phyloP scores from a whole-genome alignment of 2,329 filamentous ascomycete species.

The Sporothrix dimorphospora region DNA sequence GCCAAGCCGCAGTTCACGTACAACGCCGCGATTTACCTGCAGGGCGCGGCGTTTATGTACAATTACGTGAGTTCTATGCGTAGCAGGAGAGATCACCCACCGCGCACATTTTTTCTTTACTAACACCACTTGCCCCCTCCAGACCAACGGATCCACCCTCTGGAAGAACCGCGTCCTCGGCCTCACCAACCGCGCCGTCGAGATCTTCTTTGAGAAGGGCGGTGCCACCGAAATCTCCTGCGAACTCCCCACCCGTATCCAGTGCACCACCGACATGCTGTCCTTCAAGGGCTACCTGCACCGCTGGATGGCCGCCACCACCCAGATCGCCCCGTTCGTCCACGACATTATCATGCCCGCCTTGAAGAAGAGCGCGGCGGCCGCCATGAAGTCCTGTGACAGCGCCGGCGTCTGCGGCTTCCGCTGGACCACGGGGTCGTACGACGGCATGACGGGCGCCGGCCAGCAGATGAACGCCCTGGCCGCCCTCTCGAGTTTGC shows the following conservation, averaged over 20 bases:
- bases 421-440: constrained; percentile 56
- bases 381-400: constrained; percentile 63
- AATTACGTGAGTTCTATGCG: constrained; percentile 44
- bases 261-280: constrained; percentile 72
- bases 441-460: constrained; percentile 50
- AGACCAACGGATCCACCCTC: constrained; percentile 53
- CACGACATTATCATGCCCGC: constrained; percentile 58
- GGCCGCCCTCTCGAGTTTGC: constrained; percentile 51
- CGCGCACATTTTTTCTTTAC: background rate
- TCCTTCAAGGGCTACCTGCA: constrained; percentile 73
- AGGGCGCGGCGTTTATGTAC: constrained; percentile 36
- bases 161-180: constrained; percentile 62
- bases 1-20: constrained; percentile 37
- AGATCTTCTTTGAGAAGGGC: constrained; percentile 59
- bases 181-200: constrained; percentile 54
- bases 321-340: constrained; percentile 65
- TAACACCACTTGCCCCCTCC: constrained; percentile 34
- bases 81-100: background rate
- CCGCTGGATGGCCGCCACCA: constrained; percentile 64
- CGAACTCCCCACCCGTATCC: constrained; percentile 48
- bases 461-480: constrained; percentile 58
- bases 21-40: constrained; percentile 33
- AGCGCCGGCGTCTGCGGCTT: constrained; percentile 64
- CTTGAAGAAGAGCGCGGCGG: constrained; percentile 59
- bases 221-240: constrained; percentile 70